Conservation (phyloP, 164 flowering plant species). For the Pachysandra terminalis region DNA sequence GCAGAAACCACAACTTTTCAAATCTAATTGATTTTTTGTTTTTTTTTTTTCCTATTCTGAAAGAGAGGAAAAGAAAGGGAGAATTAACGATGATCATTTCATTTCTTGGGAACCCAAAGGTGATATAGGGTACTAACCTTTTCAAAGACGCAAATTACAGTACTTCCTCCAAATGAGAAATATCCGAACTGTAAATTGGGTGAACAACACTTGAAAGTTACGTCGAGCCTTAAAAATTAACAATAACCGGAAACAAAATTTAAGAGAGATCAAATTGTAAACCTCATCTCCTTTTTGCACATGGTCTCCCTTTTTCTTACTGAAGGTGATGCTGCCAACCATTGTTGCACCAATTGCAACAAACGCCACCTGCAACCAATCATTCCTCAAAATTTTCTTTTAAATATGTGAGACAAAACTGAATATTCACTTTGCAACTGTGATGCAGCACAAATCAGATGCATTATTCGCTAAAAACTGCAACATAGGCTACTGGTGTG, state of each 20-base stretch:
- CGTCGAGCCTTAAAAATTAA: not conserved
- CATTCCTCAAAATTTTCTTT: not conserved
- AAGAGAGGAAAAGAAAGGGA: too few relatives aligned
- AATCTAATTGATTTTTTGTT: too few relatives aligned
- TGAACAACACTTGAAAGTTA: not conserved
- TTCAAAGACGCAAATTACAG: slow-evolving; percentile 88
- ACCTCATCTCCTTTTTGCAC: slow-evolving; percentile 97
- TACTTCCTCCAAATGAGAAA: slow-evolving; percentile 98
- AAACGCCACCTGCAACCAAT: slow-evolving; percentile 75
- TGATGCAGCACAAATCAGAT: not conserved
- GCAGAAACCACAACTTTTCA: too few relatives aligned
- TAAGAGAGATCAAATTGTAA: not conserved
- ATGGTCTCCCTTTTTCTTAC: slow-evolving; percentile 58
- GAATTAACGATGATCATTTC: not conserved
- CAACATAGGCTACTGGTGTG: not conserved
- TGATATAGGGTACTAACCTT: slow-evolving; percentile 53
- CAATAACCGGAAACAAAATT: slow-evolving; percentile 5
- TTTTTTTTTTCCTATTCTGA: too few relatives aligned
- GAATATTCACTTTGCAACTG: not conserved
- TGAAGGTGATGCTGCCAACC: slow-evolving; percentile 93
- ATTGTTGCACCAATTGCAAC: slow-evolving; percentile 98
- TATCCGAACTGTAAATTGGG: slow-evolving; percentile 73
- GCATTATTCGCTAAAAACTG: not conserved
- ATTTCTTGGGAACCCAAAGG: not conserved
- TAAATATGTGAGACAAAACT: too few relatives aligned